A percentile compares a stretch with the other conserved stretches of the same genome.
Conservation (phyloP, 805 yeast genomes). For the Schwanniomyces yamadae region DNA sequence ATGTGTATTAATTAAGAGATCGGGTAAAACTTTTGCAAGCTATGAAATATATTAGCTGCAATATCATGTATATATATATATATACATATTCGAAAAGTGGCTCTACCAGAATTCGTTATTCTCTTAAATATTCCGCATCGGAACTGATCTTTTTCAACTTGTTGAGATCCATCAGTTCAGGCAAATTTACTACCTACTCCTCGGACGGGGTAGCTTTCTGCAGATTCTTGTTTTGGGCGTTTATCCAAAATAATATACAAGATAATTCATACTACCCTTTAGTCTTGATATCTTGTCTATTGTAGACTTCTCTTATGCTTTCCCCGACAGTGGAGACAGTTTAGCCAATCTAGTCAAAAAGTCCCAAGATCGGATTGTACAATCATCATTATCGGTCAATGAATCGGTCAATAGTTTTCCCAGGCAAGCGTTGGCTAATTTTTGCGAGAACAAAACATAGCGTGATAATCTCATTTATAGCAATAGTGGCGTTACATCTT, state of each 20-base stretch:
- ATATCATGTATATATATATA: too few relatives aligned
- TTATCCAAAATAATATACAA: too few relatives aligned
- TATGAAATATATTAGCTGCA: slow-evolving; percentile 3
- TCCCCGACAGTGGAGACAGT: slow-evolving; percentile 2
- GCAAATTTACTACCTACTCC: slow-evolving; percentile 1
- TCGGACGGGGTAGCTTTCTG: slow-evolving; percentile 1
- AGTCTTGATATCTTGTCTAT: too few relatives aligned
- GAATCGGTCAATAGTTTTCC: too few relatives aligned
- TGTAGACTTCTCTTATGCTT: not conserved
- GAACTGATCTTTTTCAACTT: slow-evolving; percentile 5
- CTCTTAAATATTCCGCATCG: slow-evolving; percentile 7
- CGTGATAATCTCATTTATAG: too few relatives aligned
- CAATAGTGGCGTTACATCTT: too few relatives aligned
- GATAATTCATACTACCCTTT: too few relatives aligned
- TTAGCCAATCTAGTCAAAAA: slow-evolving; percentile 1
- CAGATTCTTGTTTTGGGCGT: too few relatives aligned
- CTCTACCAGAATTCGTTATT: not conserved
- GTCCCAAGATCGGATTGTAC: not conserved
- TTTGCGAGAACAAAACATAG: too few relatives aligned
- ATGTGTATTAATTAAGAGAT: not conserved
- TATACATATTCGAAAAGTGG: slow-evolving; percentile 1
- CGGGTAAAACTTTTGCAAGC: not conserved
- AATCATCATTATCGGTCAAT: not conserved
- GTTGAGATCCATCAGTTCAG: slow-evolving; percentile 1
- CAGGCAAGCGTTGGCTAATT: too few relatives aligned